phyloP scores from a whole-genome alignment of 1,284 basidiomycete species.

The Flammula alnicola region DNA sequence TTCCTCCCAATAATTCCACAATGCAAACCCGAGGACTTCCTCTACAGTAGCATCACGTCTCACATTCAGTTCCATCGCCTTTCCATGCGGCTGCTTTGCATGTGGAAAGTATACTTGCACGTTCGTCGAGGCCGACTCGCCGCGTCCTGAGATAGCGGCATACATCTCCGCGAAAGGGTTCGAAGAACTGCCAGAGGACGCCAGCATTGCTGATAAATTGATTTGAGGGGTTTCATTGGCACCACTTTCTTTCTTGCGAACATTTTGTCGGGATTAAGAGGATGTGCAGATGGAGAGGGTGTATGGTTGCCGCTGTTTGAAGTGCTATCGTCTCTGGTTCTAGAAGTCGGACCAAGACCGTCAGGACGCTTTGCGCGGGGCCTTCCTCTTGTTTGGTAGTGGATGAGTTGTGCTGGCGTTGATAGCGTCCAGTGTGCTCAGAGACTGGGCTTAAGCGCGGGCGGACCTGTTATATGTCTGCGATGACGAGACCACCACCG shows the following conservation, averaged over 20 bases:
- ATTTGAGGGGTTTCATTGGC: conserved; percentile 48
- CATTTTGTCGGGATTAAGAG: conserved; percentile 21
- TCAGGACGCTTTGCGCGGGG: conserved; percentile 14
- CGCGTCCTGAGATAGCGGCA: conserved; percentile 76
- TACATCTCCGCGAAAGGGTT: conserved; percentile 88
- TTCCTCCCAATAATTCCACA: conserved; percentile 93
- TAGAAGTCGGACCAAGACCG: conserved; percentile 12
- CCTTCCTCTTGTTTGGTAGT: conserved; percentile 8
- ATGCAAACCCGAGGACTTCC: conserved; percentile 92
- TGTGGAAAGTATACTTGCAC: conserved; percentile 91
- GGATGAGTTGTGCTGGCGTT: conserved; percentile 9
- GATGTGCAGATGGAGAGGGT: conserved; percentile 10
- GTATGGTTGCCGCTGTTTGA: conserved; percentile 18
- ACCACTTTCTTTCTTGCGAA: conserved; percentile 59
- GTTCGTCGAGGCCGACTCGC: conserved; percentile 63
- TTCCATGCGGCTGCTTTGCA: conserved; percentile 64
- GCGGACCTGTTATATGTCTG: conserved; percentile 48
- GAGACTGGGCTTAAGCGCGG: conserved; percentile 74
- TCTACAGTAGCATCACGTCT: conserved; percentile 91
- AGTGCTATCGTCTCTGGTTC: conserved; percentile 24
- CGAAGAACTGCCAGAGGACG: conserved; percentile 57
- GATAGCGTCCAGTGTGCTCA: conserved; percentile 41
- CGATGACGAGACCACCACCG: conserved; percentile 50
- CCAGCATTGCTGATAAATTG: conserved; percentile 70
- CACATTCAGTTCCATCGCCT: conserved; percentile 70